Evolutionary conservation across 768 basidiomycete species (phyloP), one percentile per base, ranked within the genome.

Genomic region (Trametes coccinea): DNA sequence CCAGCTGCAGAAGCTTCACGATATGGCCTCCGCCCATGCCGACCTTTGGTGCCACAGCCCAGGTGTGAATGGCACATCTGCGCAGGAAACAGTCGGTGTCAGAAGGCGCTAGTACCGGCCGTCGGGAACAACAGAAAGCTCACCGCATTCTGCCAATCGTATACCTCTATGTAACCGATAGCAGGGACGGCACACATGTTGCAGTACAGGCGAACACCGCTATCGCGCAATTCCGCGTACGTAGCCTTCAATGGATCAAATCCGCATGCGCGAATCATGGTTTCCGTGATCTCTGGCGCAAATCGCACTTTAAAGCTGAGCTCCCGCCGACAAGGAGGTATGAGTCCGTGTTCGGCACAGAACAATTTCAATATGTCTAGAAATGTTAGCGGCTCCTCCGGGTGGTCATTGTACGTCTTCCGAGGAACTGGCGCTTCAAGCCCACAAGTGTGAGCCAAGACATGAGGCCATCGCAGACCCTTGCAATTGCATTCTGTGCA

Each of bases 111-210:
- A 22, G 22, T 22, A 22, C 22, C 22, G 22, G 22, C 22, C 22
- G 22, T 22, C 22, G 22, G 22, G 22, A 22, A 22, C 22, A 22
- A 54, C 53, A n/a, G 41, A 22, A 31, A 6, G 31, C 53, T 6
- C n/a, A 43, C 53, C 27, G 30, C 41, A 31, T n/a, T 54, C 53
- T 43, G 29, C 53, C 41, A 54, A n/a, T 43, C 39, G 27, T 54
- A 30, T 8, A 54, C 53, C 41, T 54, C 41, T 13, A 44, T 16
- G 13, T 31, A 54, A 9, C 41, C 41, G 29, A 43, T 29, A 5
- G 29, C 13, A 16, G 41, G 41, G 11, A 54, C 53, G 0, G 53
- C 29, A n/a, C 53, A 54, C 11, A 31, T 31, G 27, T 30, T 44
- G 41, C 53, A 54, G 16, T 54, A 54, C 2, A 43, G 10, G 4